Evolutionary conservation across 768 basidiomycete species (phyloP).

Genomic region (Gyrodon lividus): DNA sequence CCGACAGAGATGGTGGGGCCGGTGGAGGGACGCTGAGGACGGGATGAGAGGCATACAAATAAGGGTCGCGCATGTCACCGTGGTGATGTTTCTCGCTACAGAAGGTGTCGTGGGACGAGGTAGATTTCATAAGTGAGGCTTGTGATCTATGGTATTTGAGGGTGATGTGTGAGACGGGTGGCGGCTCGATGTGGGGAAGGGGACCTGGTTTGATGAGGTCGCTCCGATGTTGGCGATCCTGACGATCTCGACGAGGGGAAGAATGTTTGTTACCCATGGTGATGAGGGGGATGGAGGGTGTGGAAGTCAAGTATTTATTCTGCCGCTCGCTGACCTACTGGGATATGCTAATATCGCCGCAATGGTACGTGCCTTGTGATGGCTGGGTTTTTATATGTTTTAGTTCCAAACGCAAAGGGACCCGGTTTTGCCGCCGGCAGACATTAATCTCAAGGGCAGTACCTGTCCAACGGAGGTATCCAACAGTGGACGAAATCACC

Average conservation of each 20-base stretch:
- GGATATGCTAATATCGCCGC: too few species aligned
- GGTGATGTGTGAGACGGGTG: conserved; percentile 34
- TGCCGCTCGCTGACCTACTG: background rate
- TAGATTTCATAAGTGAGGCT: conserved; percentile 34
- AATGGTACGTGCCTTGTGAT: too few species aligned
- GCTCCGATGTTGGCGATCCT: conserved; percentile 5
- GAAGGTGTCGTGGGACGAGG: conserved; percentile 41
- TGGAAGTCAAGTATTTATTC: too few species aligned
- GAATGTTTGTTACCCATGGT: conserved; percentile 33
- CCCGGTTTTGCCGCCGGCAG: background rate
- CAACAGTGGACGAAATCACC: too few species aligned
- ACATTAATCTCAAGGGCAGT: background rate
- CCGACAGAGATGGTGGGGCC: conserved; percentile 10
- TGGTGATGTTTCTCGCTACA: conserved; percentile 29
- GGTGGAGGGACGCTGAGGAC: background rate
- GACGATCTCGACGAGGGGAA: conserved; percentile 22
- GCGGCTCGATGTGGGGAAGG: conserved; percentile 3
- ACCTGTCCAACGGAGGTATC: background rate
- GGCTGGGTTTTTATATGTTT: background rate
- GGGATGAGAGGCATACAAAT: background rate
- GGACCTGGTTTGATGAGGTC: conserved; percentile 2
- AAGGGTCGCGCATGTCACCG: conserved; percentile 9
- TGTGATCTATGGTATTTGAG: conserved; percentile 40
- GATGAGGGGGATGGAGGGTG: background rate
- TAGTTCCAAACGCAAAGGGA: background rate